These are phyloP conservation scores for Aschersonia sp. DNA, from an alignment of 2,329 filamentous ascomycete genomes.

Conservation along the genomic window DNA sequence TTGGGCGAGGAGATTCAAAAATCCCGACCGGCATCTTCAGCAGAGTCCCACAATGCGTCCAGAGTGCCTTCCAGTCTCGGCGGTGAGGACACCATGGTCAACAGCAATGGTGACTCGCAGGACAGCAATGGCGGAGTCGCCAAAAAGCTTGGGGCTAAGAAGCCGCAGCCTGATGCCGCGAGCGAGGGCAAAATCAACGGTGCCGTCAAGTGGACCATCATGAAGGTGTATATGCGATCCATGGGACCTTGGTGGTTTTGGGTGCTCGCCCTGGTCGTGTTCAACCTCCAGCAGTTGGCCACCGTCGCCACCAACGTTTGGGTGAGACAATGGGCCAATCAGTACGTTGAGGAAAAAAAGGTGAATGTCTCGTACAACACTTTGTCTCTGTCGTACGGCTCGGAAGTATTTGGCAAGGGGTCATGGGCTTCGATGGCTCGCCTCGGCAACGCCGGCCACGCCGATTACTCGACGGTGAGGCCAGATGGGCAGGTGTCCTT, in stretches of 20 bases:
- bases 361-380: conserved; percentile 8
- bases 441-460: conserved; percentile 12
- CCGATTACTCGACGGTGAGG: not conserved
- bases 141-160: conserved; percentile 31
- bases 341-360: conserved; percentile 44
- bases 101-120: conserved; percentile 29
- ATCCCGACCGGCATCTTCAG: conserved; percentile 55
- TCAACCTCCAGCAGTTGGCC: conserved; percentile 69
- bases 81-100: conserved; percentile 44
- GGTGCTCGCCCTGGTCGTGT: conserved; percentile 60
- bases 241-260: conserved; percentile 99
- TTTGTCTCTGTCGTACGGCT: conserved; percentile 11
- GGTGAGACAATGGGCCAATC: conserved; percentile 92
- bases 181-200: conserved; percentile 72
- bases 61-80: conserved; percentile 63
- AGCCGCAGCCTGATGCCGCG: conserved; percentile 37
- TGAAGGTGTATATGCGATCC: conserved; percentile 68
- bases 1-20: conserved; percentile 74
- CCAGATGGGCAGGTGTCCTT: conserved; percentile 6
- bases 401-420: conserved; percentile 13
- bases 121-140: conserved; percentile 28
- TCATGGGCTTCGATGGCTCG: conserved; percentile 23
- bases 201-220: conserved; percentile 76
- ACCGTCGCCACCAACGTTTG: conserved; percentile 84
- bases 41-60: conserved; percentile 59